Conservation (phyloP, 1,284 basidiomycete species). For the Flammula alnicola region DNA sequence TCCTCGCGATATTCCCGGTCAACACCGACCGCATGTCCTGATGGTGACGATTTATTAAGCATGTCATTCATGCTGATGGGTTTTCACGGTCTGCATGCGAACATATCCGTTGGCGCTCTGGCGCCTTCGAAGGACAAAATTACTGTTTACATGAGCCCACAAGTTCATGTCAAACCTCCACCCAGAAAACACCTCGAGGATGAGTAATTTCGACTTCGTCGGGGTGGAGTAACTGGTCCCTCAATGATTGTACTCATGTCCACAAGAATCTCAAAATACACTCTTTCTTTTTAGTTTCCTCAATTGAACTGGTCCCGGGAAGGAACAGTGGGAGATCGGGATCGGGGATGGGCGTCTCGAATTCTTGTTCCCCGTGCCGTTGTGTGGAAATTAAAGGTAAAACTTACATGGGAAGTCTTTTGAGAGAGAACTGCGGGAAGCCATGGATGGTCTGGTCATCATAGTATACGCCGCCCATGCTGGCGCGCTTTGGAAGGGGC, state of each 20-base stretch:
- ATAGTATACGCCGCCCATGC: background rate
- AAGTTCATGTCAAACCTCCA: background rate
- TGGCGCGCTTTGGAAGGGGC: background rate
- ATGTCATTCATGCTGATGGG: too few species aligned
- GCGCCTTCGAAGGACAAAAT: too few species aligned
- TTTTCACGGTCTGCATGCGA: too few species aligned
- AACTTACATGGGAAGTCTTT: constrained; percentile 1
- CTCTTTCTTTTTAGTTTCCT: background rate
- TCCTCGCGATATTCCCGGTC: background rate
- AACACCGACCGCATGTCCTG: background rate
- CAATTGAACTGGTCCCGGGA: background rate
- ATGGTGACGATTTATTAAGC: background rate
- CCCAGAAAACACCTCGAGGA: too few species aligned
- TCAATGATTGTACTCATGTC: too few species aligned
- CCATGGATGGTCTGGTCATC: background rate
- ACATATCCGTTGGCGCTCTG: background rate
- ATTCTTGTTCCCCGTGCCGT: constrained; percentile 1
- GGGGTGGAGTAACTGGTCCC: too few species aligned
- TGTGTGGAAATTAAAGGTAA: background rate
- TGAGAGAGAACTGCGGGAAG: background rate
- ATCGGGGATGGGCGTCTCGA: constrained; percentile 6
- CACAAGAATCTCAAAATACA: background rate
- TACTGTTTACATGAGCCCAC: too few species aligned
- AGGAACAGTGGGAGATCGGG: constrained; percentile 5
- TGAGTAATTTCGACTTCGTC: too few species aligned